A percentile compares a stretch with the other conserved stretches of the same genome.
These are phyloP conservation scores for Pythium aristosporum DNA, from an alignment of 352 stramenopile genomes.

Conservation along the genomic window DNA sequence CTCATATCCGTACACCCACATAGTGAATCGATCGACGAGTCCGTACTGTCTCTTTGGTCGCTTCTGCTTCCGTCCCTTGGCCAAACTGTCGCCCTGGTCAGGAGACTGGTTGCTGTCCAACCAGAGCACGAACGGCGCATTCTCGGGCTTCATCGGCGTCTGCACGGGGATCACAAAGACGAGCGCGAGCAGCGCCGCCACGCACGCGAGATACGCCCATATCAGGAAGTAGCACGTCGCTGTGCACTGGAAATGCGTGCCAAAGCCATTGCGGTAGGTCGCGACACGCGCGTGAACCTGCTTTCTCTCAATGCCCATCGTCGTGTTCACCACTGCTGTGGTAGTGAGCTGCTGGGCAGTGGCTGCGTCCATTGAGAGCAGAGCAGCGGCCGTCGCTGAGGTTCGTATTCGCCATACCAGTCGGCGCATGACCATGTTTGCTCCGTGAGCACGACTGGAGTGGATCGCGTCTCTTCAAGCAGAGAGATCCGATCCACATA, in stretches of 20 bases:
- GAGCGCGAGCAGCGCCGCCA: slow-evolving; percentile 37
- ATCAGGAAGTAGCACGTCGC: slow-evolving; percentile 47
- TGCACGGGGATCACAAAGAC: slow-evolving; percentile 48
- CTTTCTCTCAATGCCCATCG: slow-evolving; percentile 26
- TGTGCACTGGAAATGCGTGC: slow-evolving; percentile 49
- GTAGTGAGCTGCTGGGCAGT: background rate
- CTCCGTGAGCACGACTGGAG: background rate
- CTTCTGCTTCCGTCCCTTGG: slow-evolving; percentile 6
- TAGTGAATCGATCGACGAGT: slow-evolving; percentile 24
- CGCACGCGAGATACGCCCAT: slow-evolving; percentile 30
- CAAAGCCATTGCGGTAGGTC: slow-evolving; percentile 64
- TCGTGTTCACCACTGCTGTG: background rate
- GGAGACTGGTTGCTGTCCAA: slow-evolving; percentile 15
- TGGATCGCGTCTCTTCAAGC: slow-evolving; percentile 1
- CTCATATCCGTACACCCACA: slow-evolving; percentile 13
- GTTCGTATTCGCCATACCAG: slow-evolving; percentile 6
- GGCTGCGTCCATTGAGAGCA: background rate
- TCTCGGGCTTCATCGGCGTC: slow-evolving; percentile 10
- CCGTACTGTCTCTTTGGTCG: slow-evolving; percentile 4
- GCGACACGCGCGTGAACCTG: slow-evolving; percentile 23
- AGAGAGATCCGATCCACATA: background rate
- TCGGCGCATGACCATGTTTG: background rate
- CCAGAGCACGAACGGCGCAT: slow-evolving; percentile 39
- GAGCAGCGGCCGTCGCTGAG: background rate
- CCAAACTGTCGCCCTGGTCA: background rate